Evolutionary conservation across 495 filamentous ascomycete species (phyloP).

Genomic region (Penicillium roqueforti): DNA sequence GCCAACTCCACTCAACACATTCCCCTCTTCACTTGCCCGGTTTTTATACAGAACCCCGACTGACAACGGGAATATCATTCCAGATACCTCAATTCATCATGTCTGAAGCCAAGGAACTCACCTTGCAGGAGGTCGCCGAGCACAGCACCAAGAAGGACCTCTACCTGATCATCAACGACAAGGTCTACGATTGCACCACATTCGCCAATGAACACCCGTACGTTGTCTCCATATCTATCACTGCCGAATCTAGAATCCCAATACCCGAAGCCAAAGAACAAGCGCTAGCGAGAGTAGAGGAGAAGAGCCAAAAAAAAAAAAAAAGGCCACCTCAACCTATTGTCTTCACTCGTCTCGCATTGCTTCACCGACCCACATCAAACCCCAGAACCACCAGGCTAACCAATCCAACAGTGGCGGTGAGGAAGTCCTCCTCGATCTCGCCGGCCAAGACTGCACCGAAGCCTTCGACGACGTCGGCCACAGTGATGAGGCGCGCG

Average conservation of each 20-base stretch:
- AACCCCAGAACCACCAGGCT: neutral
- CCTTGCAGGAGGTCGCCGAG: slow-evolving; percentile 76
- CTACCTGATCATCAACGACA: slow-evolving; percentile 88
- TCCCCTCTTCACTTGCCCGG: slow-evolving; percentile 2
- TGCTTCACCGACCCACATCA: neutral
- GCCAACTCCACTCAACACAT: slow-evolving; percentile 3
- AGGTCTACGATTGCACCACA: slow-evolving; percentile 82
- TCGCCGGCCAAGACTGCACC: slow-evolving; percentile 92
- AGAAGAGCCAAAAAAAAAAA: neutral
- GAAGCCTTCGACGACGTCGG: slow-evolving; percentile 99
- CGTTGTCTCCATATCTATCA: slow-evolving; percentile 37
- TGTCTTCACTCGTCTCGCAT: neutral
- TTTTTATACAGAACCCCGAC: neutral
- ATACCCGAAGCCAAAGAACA: neutral
- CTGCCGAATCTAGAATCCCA: neutral
- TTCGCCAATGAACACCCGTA: slow-evolving; percentile 99
- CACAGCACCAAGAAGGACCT: slow-evolving; percentile 97
- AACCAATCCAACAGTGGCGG: slow-evolving; percentile 64
- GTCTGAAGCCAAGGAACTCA: slow-evolving; percentile 66
- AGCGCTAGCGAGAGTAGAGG: neutral
- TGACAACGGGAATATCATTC: neutral
- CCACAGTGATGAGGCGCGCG: slow-evolving; percentile 96
- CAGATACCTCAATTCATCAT: slow-evolving; percentile 43
- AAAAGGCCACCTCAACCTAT: neutral
- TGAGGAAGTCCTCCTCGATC: slow-evolving; percentile 96